Evolutionary conservation across 2,329 filamentous ascomycete species (phyloP), one percentile per base, ranked within the genome.

Genomic region (Calonectria honghensis): DNA sequence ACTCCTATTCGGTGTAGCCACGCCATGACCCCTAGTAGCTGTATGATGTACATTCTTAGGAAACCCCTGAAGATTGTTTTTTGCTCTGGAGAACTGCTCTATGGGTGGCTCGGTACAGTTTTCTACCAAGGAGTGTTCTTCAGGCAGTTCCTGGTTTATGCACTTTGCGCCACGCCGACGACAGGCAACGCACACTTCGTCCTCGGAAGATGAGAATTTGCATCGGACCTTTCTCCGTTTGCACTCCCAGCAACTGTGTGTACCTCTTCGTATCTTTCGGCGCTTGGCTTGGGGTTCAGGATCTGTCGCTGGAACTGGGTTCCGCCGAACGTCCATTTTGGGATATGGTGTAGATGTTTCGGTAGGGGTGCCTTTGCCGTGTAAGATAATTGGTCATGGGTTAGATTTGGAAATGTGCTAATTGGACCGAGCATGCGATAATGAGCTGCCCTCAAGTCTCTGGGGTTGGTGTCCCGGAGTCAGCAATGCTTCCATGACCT

Each of bases 211-310:
- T 27, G 35, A 48, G 27, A 71, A 68, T 10, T 11, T 71, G 45
- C 72, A 74, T 7, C 68, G 37, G 3, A 68, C 65, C 52, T 74
- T 74, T 41, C 72, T 59, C n/a, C 72, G 32, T 37, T 71, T 74
- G 54, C 72, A 74, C 24, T 74, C 72, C 72, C 72, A 74, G 68
- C 72, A 74, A 24, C 37, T 41, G 41, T 35, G 61, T 9, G 72
- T 71, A 10, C 72, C 72, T 16, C 67, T 74, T 32, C 72, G 72
- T 29, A 74, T 41, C 35, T 64, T 70, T 20, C 68, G 31, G 48
- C 68, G 61, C 63, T 68, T 67, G 50, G 51, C 32, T 37, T 57
- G 48, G 24, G 65, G 50, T 24, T 52, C 48, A 20, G 24, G 61
- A 29, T 9, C 24, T 20, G 35, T 29, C 39, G 13, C 27, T 27